Evolutionary conservation across 164 flowering plant genomes (phyloP).

Genomic region (Euptelea pleiosperma): DNA sequence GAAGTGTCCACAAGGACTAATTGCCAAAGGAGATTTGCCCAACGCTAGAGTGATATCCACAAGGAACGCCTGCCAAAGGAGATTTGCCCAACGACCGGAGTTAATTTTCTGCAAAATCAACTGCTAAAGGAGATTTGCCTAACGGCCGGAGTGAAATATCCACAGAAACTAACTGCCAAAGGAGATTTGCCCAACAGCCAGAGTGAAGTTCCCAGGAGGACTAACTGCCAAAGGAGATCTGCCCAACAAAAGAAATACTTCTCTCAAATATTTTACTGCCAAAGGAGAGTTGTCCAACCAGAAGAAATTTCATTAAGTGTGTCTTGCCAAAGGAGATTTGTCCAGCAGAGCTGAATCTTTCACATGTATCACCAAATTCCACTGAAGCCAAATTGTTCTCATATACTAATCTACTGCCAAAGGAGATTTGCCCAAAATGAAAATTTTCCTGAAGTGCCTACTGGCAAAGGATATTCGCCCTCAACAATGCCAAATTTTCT

Average conservation of each 20-base stretch:
- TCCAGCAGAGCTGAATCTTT: conserved; percentile 29
- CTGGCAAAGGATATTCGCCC: conserved; percentile 19
- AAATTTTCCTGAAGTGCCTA: not conserved
- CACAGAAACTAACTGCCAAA: not conserved
- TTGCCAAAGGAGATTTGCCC: conserved; percentile 28
- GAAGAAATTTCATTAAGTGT: conserved; percentile 7
- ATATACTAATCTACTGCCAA: conserved; percentile 12
- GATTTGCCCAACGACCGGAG: conserved; percentile 18
- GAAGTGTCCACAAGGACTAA: not conserved
- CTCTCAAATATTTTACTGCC: conserved; percentile 1
- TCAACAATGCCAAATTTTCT: not conserved
- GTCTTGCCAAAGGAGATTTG: conserved; percentile 70
- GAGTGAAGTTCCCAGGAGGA: not conserved
- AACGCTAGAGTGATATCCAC: not conserved
- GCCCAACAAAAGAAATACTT: conserved; percentile 16
- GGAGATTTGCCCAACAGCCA: conserved; percentile 8
- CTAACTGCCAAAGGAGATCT: conserved; percentile 32
- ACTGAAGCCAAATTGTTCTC: conserved; percentile 6
- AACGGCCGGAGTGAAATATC: not conserved
- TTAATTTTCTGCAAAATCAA: conserved; percentile 17
- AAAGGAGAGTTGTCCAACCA: conserved; percentile 16
- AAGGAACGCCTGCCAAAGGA: conserved; percentile 11
- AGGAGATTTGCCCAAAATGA: conserved; percentile 18
- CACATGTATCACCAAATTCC: conserved; percentile 13
- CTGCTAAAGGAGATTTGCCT: conserved; percentile 28